These are phyloP conservation scores for Lipomyces sp. DNA, from an alignment of 805 yeast genomes.

Conservation along the genomic window DNA sequence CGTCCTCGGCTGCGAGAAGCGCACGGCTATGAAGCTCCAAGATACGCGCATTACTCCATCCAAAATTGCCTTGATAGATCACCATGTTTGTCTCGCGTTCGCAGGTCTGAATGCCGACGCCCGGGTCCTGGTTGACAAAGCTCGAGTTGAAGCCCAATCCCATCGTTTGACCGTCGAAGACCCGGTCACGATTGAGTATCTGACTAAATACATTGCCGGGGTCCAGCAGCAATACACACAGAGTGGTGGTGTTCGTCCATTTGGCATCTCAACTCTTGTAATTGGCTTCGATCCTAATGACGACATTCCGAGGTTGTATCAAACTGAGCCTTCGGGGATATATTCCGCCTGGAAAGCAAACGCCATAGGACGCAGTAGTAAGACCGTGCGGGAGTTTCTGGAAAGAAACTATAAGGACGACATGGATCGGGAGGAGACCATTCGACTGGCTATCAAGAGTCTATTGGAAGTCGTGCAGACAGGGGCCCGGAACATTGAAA, in stretches of 20 bases:
- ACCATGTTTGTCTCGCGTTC: conserved; percentile 88
- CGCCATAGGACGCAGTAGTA: conserved; percentile 92
- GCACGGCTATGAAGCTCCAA: conserved; percentile 92
- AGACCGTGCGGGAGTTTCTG: conserved; percentile 92
- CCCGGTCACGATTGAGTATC: conserved; percentile 86
- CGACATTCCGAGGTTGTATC: conserved; percentile 77
- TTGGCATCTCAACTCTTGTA: conserved; percentile 92
- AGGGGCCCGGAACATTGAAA: conserved; percentile 94
- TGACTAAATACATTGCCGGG: conserved; percentile 95
- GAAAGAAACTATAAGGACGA: conserved; percentile 79
- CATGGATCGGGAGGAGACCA: conserved; percentile 69
- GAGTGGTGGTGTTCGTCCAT: conserved; percentile 98
- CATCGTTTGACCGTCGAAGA: conserved; percentile 93
- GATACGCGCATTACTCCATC: conserved; percentile 96
- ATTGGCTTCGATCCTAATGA: conserved; percentile 95
- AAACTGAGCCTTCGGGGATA: conserved; percentile 97
- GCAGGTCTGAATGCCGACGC: conserved; percentile 99
- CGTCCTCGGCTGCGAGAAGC: conserved; percentile 94
- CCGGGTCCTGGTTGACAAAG: conserved; percentile 89
- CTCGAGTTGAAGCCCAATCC: conserved; percentile 95
- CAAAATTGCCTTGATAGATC: conserved; percentile 88
- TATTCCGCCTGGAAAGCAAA: conserved; percentile 98
- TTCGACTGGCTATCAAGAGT: conserved; percentile 81
- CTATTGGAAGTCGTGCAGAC: conserved; percentile 96
- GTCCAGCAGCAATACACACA: conserved; percentile 97